Conservation (phyloP, 805 yeast species). For the Candida taoyuanica region DNA sequence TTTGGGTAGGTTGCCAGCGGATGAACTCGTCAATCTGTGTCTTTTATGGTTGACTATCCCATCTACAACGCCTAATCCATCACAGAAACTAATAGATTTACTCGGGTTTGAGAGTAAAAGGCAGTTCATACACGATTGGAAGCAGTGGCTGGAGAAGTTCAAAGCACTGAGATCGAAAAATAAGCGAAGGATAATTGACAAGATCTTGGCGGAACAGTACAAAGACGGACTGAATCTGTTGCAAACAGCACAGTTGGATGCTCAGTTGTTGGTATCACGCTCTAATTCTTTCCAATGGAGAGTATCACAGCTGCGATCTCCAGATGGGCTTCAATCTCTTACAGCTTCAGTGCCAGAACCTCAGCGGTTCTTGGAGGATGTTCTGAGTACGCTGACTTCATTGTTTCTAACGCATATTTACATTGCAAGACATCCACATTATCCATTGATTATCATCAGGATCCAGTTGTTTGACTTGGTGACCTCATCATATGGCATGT, state of each 20-base stretch:
- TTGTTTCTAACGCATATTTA: conserved; percentile 62
- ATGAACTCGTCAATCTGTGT: conserved; percentile 22
- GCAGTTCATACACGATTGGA: conserved; percentile 11
- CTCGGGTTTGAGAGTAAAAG: conserved; percentile 6
- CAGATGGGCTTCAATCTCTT: conserved; percentile 24
- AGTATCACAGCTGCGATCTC: conserved; percentile 19
- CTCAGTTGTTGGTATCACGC: conserved; percentile 57
- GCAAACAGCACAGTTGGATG: conserved; percentile 69
- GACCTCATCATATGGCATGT: neutral
- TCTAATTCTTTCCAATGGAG: conserved; percentile 40
- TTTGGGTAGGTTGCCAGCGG: conserved; percentile 17
- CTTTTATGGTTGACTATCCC: conserved; percentile 22
- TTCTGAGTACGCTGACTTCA: conserved; percentile 44
- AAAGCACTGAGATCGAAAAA: conserved; percentile 1
- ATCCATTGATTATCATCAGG: conserved; percentile 57
- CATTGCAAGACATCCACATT: conserved; percentile 57
- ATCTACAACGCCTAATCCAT: conserved; percentile 19
- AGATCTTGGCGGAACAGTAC: conserved; percentile 36
- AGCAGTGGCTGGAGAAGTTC: conserved; percentile 9
- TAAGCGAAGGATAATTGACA: conserved; percentile 23
- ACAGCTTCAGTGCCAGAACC: conserved; percentile 41
- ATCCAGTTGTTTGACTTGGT: conserved; percentile 61
- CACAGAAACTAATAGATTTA: conserved; percentile 5
- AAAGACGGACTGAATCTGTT: conserved; percentile 52
- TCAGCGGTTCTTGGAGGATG: conserved; percentile 41